These are phyloP conservation scores for Pulicaria dysenterica DNA, from an alignment of 129 eudicot genomes.

Conservation along the genomic window DNA sequence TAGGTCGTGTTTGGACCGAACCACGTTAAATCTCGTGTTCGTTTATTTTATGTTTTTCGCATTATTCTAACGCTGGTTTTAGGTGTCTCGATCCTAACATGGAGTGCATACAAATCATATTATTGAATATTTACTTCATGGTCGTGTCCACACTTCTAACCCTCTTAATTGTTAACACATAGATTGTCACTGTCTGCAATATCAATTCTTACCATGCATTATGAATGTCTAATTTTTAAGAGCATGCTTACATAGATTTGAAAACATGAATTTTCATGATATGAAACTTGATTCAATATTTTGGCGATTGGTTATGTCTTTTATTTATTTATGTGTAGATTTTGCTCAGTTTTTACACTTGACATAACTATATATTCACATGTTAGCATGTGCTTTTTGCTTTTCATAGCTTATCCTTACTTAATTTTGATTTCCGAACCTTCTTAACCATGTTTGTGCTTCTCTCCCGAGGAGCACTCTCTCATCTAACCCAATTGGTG, in stretches of 20 bases:
- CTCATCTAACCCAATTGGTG: too few relatives aligned
- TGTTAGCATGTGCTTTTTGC: conserved; percentile 3
- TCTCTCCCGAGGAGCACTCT: too few relatives aligned
- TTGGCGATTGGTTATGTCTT: conserved; percentile 9
- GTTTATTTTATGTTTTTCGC: too few relatives aligned
- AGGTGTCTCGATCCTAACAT: too few relatives aligned
- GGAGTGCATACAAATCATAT: not conserved
- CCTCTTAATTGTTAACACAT: not conserved
- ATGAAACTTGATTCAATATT: not conserved
- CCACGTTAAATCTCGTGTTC: too few relatives aligned
- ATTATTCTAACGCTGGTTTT: too few relatives aligned
- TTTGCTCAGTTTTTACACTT: not conserved
- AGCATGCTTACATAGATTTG: conserved; percentile 1
- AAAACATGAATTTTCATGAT: not conserved
- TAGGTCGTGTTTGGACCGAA: too few relatives aligned
- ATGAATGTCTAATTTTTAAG: not conserved
- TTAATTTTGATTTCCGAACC: too few relatives aligned
- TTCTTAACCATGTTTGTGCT: too few relatives aligned
- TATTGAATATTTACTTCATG: not conserved
- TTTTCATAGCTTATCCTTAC: not conserved
- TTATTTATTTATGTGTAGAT: not conserved
- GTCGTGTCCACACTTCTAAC: not conserved
- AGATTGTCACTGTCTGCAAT: not conserved
- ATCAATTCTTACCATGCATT: not conserved
- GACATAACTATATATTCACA: conserved; percentile 11